Evolutionary conservation across 2,329 filamentous ascomycete genomes (phyloP).

Genomic region (Lasiodiplodia citricola): DNA sequence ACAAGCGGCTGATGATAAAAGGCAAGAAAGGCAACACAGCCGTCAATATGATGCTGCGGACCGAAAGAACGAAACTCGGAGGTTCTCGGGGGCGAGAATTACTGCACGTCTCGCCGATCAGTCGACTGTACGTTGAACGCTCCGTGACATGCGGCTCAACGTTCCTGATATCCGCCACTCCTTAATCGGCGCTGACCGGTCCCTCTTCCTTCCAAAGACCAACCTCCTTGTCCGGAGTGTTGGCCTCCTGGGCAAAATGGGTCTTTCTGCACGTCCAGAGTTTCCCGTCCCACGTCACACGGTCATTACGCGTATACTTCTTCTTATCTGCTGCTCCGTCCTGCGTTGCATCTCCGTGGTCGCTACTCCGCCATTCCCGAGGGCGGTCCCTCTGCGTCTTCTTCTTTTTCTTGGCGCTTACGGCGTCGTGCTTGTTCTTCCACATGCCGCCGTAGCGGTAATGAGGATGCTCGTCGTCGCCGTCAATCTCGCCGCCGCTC

Average conservation of each 20-base stretch:
- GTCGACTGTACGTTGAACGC: background rate
- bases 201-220: conserved; percentile 7
- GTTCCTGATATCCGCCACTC: background rate
- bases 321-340: background rate
- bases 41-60: conserved; percentile 1
- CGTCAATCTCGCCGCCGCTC: conserved; percentile 52
- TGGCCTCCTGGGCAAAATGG: conserved; percentile 1
- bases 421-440: conserved; percentile 45
- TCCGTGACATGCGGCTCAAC: background rate
- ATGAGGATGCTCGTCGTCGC: conserved; percentile 42
- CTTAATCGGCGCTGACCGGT: conserved; percentile 4
- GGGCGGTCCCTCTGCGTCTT: conserved; percentile 32
- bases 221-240: conserved; percentile 4
- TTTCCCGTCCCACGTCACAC: conserved; percentile 9
- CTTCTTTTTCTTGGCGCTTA: conserved; percentile 40
- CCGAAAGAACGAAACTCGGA: conserved; percentile 22
- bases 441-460: conserved; percentile 35
- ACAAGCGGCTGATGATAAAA: conserved; percentile 13
- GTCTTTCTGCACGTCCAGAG: conserved; percentile 19
- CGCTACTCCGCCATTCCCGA: background rate
- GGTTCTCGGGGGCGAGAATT: conserved; percentile 5
- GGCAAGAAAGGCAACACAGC: conserved; percentile 2
- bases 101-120: conserved; percentile 9
- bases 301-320: conserved; percentile 16
- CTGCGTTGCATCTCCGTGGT: background rate